Percentiles rank a stretch among this genome's conserved stretches.
These are phyloP conservation scores for Phytopythium mirpurense DNA, from an alignment of 352 stramenopile species.

Conservation along the genomic window DNA sequence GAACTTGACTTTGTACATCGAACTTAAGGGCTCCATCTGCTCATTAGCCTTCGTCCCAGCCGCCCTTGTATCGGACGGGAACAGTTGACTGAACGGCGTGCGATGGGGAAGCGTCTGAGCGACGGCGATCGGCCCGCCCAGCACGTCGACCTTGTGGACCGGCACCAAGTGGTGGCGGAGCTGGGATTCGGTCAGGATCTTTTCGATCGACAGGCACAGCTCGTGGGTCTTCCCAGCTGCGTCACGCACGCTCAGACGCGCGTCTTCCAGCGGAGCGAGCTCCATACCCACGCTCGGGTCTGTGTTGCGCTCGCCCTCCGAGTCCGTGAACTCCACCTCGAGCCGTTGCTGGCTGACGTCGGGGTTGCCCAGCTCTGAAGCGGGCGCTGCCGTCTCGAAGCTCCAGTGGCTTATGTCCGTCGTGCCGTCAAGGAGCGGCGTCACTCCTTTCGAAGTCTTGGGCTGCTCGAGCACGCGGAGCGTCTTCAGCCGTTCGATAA, in stretches of 20 bases:
- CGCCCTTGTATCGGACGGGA: neutral
- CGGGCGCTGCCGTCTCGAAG: neutral
- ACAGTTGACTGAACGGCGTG: neutral
- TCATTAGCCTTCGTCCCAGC: neutral
- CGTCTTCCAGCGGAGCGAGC: conserved; percentile 39
- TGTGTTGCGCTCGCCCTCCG: conserved; percentile 13
- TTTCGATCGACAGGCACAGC: conserved; percentile 34
- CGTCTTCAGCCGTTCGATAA: conserved; percentile 20
- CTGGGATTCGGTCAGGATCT: conserved; percentile 36
- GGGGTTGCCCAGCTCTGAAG: no score
- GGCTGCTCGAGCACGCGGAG: conserved; percentile 11
- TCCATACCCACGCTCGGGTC: conserved; percentile 29
- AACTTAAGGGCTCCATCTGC: neutral
- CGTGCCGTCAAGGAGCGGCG: neutral
- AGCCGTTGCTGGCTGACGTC: conserved; percentile 8
- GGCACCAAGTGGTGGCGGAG: conserved; percentile 38
- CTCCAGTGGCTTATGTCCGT: neutral
- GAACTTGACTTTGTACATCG: conserved; percentile 15
- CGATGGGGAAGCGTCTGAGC: neutral
- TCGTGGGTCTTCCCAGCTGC: conserved; percentile 24
- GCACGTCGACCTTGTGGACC: conserved; percentile 23
- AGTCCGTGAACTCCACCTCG: conserved; percentile 23
- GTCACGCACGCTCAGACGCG: conserved; percentile 35
- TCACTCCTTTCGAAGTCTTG: neutral
- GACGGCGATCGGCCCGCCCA: conserved; percentile 9